Base-by-base conservation (phyloP, 2,329 filamentous ascomycete species). In the Diaporthe sp. region DNA sequence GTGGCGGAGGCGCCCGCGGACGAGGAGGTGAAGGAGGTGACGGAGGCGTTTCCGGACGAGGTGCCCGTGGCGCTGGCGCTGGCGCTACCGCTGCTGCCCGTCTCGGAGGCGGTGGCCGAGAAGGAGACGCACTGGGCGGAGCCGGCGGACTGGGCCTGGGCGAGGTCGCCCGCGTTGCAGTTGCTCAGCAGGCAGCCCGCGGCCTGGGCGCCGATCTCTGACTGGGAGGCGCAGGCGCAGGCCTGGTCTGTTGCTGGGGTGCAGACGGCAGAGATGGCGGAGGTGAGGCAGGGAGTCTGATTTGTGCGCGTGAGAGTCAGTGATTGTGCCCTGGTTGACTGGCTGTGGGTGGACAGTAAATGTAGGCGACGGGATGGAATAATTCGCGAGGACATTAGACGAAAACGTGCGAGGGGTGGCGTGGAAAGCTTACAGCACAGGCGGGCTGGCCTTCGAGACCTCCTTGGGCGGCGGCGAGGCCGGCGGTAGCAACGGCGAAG, bases 181-280 rank as follows among this genome's bases (percentile, higher is more conserved):
- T 74, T 74, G 4, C 44, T 9, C 25, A 85, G 55, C 34, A 86
- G 80, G 77, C 84, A 86, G 7, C 80, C 74, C 0, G 79, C 80
- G 31, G 79, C 82, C 74, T 75, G 70, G 62, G 53, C 73, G 74
- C 75, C 81, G 74, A 86, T 85, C 73, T 74, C 78, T 19, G 79
- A 44, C 77, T 84, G 78, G 0, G 78, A 81, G 3, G 82, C 88
- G 84, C 89, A 91, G 79, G 89, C 88, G 85, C 89, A 91, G 69
- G 80, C 81, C 58, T 83, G 79, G 81, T 91, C 88, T 59, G 82
- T 84, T 13, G 72, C 75, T 74, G 85, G 75, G 19, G 75, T 78
- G 81, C 89, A 91, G 79, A 86, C 85, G 28, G 86, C 86, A n/a
- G 82, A 80, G 79, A 89, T 84, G 77, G 88, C 88, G 31, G 82